Base-by-base conservation (phyloP, 148 eudicot genomes). In the Silene latifolia region DNA sequence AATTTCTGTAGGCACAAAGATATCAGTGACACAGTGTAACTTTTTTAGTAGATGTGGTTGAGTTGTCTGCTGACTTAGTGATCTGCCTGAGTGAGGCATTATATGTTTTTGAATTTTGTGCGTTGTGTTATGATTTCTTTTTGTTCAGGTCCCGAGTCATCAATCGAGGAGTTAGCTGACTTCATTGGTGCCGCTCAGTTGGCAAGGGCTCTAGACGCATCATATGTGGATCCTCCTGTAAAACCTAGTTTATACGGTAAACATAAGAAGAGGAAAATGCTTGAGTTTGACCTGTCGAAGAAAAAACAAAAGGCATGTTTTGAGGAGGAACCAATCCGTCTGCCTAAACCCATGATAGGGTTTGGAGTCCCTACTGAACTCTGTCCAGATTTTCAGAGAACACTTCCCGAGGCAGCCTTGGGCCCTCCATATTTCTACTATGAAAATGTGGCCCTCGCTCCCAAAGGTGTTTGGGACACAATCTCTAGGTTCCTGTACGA, bases 311-410 rank as follows among this genome's bases (percentile, higher is more conserved):
- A 78, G 78, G 83, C 71, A 0, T 17, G 71, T 63, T 21, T 63
- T 57, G 87, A 84, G 25, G 82, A 69, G 10, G 96, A 95, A 71
- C 74, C 77, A 11, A 81, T 92, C 32, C 96, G 92, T 54, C 87
- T 92, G 14, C 99, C 96, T 9, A 89, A 88, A 47, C 97, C 97
- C 1, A 95, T 95, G 99, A 85, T 92, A n/a, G 99, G 99, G 24
- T 95, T 84, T 78, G 99, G 97, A 8, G 87, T 89, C 24, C 99
- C 96, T 0, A 76, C 84, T 0, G 83, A 78, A 35, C 63, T 75
- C 4, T 51, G 77, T 65, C 73, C 76, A 24, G 62, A 68, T 5
- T 64, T 72, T 48, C 75, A 62, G 12, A 86, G 99, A 69, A 74
- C 14, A 14, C 87, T 95, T 46, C 94, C 96, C 0, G 87, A 82